These are phyloP conservation scores for Meyerozyma athensensis DNA, from an alignment of 1,139 yeast species.

Conservation along the genomic window DNA sequence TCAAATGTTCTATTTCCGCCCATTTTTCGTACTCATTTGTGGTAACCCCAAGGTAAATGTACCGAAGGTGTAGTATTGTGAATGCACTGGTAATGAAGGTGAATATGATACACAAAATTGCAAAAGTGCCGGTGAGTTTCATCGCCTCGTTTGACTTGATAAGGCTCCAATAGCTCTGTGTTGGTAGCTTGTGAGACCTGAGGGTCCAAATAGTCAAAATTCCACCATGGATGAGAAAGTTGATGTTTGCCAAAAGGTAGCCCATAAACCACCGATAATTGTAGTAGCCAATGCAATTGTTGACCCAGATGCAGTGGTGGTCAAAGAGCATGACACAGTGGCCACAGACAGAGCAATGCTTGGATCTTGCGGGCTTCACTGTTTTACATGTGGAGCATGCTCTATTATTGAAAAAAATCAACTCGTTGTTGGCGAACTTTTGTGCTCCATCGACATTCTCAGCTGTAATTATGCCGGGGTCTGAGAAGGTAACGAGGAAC, in stretches of 20 bases:
- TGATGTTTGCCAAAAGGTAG: conserved; percentile 53
- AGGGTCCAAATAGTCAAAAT: conserved; percentile 32
- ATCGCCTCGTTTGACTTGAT: conserved; percentile 30
- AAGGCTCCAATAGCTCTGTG: conserved; percentile 21
- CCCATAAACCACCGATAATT: conserved; percentile 69
- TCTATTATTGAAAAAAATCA: conserved; percentile 50
- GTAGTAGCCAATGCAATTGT: conserved; percentile 79
- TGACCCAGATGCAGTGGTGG: conserved; percentile 95
- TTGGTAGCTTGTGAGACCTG: conserved; percentile 8
- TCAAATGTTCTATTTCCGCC: conserved; percentile 64
- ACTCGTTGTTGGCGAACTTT: conserved; percentile 43
- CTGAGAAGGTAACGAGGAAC: conserved; percentile 40
- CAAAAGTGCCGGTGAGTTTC: conserved; percentile 46
- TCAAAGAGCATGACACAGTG: conserved; percentile 67
- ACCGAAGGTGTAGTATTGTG: conserved; percentile 54
- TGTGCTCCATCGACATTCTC: conserved; percentile 10
- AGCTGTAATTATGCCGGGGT: conserved; percentile 48
- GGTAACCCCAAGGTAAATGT: conserved; percentile 78
- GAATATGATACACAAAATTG: conserved; percentile 51
- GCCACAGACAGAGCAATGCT: conserved; percentile 77
- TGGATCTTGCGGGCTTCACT: conserved; percentile 81
- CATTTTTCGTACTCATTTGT: conserved; percentile 87
- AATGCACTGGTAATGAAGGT: conserved; percentile 54
- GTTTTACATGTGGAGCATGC: conserved; percentile 55
- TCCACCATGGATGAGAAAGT: conserved; percentile 61